Conservation (phyloP, 1,284 basidiomycete species). For the Golubevia pallescens region DNA sequence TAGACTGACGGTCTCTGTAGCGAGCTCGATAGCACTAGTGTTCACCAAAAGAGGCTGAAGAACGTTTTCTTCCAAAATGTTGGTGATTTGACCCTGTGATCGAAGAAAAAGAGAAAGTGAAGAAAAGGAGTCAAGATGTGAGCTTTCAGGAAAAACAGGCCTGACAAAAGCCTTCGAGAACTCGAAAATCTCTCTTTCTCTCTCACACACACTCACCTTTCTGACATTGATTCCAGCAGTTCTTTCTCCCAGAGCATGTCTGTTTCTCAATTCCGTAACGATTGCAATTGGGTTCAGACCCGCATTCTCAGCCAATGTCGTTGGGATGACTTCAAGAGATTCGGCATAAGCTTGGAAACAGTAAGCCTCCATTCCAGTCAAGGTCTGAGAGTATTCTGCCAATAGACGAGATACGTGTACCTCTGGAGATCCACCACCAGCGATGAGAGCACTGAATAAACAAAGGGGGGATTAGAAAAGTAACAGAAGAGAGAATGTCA, state of each 20-base stretch:
- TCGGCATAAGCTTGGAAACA: constrained; percentile 99
- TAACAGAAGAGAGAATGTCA: too few species aligned
- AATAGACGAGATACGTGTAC: constrained; percentile 95
- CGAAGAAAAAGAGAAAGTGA: too few species aligned
- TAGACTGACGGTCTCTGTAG: constrained; percentile 97
- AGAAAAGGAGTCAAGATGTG: neutral
- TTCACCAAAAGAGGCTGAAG: constrained; percentile 94
- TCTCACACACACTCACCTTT: constrained; percentile 19
- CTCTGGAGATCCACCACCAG: constrained; percentile 96
- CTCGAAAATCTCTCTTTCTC: neutral
- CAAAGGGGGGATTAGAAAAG: too few species aligned
- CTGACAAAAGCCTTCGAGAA: too few species aligned
- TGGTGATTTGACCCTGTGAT: too few species aligned
- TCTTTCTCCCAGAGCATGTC: constrained; percentile 91
- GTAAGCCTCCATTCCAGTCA: constrained; percentile 98
- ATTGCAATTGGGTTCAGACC: constrained; percentile 97
- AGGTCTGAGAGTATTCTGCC: constrained; percentile 87
- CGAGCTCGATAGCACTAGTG: constrained; percentile 91
- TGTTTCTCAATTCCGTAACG: constrained; percentile 95
- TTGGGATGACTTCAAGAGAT: constrained; percentile 96
- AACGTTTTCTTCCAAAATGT: constrained; percentile 96
- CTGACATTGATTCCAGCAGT: constrained; percentile 95
- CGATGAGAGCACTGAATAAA: constrained; percentile 95
- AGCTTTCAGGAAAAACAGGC: too few species aligned
- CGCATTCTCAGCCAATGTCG: constrained; percentile 96